A percentile compares a stretch with the other conserved stretches of the same genome.
Evolutionary conservation across 345 rosid species (phyloP).

Genomic region (Bretschneidera sinensis): DNA sequence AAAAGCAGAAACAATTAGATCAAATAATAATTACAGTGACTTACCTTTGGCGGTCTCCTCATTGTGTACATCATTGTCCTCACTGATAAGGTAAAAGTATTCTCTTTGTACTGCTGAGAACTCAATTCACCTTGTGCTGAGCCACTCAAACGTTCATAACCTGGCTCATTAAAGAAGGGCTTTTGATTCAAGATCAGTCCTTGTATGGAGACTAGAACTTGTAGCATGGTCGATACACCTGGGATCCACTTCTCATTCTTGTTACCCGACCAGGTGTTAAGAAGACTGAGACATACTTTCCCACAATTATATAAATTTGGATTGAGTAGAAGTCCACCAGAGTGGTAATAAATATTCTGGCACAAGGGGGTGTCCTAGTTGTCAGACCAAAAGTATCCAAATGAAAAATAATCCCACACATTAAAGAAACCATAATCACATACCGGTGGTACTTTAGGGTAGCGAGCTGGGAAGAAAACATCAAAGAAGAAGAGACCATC

Average conservation of each 20-base stretch:
- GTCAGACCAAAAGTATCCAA: conserved; percentile 13
- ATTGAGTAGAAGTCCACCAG: conserved; percentile 83
- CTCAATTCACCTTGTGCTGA: conserved; percentile 40
- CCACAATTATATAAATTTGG: conserved; percentile 74
- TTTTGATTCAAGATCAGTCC: conserved; percentile 78
- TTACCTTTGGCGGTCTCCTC: conserved; percentile 86
- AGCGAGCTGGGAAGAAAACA: conserved; percentile 66
- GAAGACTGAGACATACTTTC: conserved; percentile 91
- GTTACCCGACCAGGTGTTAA: conserved; percentile 80
- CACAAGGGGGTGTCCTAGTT: conserved; percentile 18
- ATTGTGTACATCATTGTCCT: conserved; percentile 68
- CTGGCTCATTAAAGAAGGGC: conserved; percentile 93
- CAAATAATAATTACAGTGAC: neutral
- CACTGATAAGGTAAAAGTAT: conserved; percentile 50
- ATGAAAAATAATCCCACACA: neutral
- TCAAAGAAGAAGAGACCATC: conserved; percentile 95
- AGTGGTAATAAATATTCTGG: conserved; percentile 67
- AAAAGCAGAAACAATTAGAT: no score
- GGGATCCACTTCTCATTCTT: conserved; percentile 86
- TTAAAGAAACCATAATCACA: conserved; percentile 9
- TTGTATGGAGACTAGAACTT: conserved; percentile 93
- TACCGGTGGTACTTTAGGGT: conserved; percentile 82
- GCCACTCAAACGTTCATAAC: conserved; percentile 41
- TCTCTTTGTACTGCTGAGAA: conserved; percentile 64
- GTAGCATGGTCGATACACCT: conserved; percentile 67